phyloP scores from a whole-genome alignment of 208 protist genomes.

The Trichomonas gallinae region DNA sequence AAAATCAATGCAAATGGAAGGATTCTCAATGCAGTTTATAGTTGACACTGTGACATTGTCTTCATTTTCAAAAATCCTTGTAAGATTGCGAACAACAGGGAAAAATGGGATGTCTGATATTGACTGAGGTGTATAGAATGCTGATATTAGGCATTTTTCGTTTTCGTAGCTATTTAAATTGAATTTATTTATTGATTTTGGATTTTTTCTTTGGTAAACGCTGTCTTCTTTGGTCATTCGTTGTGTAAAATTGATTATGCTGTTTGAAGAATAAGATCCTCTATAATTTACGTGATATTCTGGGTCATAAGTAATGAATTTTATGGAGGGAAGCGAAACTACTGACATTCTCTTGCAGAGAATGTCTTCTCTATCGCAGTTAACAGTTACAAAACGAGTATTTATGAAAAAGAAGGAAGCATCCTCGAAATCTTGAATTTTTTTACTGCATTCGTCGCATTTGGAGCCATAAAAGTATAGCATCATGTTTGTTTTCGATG shows the following conservation, averaged over 20 bases:
- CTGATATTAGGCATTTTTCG: background rate
- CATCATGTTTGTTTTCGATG: background rate
- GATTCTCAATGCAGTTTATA: background rate
- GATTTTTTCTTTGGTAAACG: background rate
- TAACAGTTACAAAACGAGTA: background rate
- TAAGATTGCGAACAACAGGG: background rate
- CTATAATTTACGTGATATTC: background rate
- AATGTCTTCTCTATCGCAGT: background rate
- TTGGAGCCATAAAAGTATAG: background rate
- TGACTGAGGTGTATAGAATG: background rate
- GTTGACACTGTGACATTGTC: background rate
- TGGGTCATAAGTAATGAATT: background rate
- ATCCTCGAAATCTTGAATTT: background rate
- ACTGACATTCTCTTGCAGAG: background rate
- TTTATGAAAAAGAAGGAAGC: background rate
- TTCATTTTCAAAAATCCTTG: background rate
- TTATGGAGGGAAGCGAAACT: background rate
- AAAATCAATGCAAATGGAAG: background rate
- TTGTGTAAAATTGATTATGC: background rate
- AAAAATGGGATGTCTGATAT: background rate
- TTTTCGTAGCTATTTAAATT: background rate
- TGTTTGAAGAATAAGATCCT: background rate
- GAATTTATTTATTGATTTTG: background rate
- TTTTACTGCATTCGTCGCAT: background rate
- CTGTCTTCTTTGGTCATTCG: background rate